Conservation (phyloP, 2,329 filamentous ascomycete species). For the Clonostachys chloroleuca region DNA sequence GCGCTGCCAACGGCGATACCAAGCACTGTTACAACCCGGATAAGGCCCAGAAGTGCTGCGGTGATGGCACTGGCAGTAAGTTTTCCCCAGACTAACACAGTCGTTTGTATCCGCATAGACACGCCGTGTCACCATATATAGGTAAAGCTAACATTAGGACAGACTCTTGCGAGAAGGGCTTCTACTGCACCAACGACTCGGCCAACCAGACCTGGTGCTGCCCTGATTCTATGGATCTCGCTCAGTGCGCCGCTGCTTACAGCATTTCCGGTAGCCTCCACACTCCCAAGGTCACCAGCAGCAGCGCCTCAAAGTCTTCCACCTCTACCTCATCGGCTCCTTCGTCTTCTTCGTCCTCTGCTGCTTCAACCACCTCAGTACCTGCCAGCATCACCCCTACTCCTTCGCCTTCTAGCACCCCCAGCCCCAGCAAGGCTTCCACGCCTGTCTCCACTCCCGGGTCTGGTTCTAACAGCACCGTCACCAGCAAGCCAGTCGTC, state of each 20-base stretch:
- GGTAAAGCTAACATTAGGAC: neutral
- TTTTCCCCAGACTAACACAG: conserved; percentile 7
- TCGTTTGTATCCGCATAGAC: neutral
- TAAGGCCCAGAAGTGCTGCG: conserved; percentile 51
- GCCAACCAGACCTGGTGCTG: conserved; percentile 54
- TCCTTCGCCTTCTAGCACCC: conserved; percentile 14
- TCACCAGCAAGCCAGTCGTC: conserved; percentile 10
- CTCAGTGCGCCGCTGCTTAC: conserved; percentile 48
- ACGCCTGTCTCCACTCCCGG: conserved; percentile 3
- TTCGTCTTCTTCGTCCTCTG: conserved; percentile 18
- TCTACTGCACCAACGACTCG: conserved; percentile 56
- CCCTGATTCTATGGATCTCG: conserved; percentile 47
- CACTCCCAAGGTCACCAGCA: conserved; percentile 23
- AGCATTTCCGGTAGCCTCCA: conserved; percentile 41
- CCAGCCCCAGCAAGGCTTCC: conserved; percentile 19
- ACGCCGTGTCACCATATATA: neutral
- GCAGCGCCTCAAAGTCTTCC: conserved; percentile 17
- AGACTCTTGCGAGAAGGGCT: conserved; percentile 58
- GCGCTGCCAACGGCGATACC: conserved; percentile 39
- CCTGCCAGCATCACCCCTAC: conserved; percentile 7
- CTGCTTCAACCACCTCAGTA: conserved; percentile 16
- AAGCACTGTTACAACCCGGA: conserved; percentile 55
- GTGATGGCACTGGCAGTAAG: conserved; percentile 51
- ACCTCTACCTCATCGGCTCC: conserved; percentile 17
- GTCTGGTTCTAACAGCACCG: conserved; percentile 22